Evolutionary conservation across 305 asterid species (phyloP).

Genomic region (Ajuga reptans): DNA sequence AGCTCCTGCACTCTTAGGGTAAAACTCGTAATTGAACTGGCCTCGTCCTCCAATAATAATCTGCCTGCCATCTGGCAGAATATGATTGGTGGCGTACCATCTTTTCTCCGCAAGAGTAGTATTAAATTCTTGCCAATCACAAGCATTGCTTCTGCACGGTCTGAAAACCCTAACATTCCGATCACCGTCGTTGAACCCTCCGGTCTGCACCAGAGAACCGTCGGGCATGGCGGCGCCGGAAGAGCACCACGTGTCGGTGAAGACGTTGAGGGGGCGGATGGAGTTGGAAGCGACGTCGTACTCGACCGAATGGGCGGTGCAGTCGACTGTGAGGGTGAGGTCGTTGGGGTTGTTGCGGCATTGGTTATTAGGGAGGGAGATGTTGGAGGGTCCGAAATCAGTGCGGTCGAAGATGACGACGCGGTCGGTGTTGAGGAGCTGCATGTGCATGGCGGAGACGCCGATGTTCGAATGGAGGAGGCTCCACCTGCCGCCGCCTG

Average conservation of each 20-base stretch:
- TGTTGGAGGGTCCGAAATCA: conserved; percentile 42
- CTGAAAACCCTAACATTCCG: conserved; percentile 14
- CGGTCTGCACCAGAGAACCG: conserved; percentile 24
- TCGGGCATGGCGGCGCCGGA: conserved; percentile 26
- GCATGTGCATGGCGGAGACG: conserved; percentile 64
- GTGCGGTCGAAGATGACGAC: conserved; percentile 46
- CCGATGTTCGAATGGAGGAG: conserved; percentile 32
- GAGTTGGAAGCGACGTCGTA: conserved; percentile 28
- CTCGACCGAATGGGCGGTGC: conserved; percentile 43
- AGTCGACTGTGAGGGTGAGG: conserved; percentile 15
- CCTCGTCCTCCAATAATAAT: conserved; percentile 30
- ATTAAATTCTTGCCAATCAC: conserved; percentile 29
- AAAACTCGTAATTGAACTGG: conserved; percentile 27
- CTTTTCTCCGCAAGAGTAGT: conserved; percentile 12
- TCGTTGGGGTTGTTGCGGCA: conserved; percentile 30
- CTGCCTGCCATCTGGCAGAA: conserved; percentile 32
- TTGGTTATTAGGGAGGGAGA: conserved; percentile 35
- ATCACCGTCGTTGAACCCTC: conserved; percentile 30
- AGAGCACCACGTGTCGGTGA: conserved; percentile 32
- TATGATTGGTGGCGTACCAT: conserved; percentile 35
- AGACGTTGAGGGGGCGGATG: conserved; percentile 24
- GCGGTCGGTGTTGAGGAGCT: conserved; percentile 48
- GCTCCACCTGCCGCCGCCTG: conserved; percentile 36
- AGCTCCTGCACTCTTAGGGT: conserved; percentile 29
- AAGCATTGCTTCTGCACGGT: conserved; percentile 12